Evolutionary conservation across 345 rosid species (phyloP), one percentile per base, ranked within the genome.

Genomic region (Pugionium dolabratum): DNA sequence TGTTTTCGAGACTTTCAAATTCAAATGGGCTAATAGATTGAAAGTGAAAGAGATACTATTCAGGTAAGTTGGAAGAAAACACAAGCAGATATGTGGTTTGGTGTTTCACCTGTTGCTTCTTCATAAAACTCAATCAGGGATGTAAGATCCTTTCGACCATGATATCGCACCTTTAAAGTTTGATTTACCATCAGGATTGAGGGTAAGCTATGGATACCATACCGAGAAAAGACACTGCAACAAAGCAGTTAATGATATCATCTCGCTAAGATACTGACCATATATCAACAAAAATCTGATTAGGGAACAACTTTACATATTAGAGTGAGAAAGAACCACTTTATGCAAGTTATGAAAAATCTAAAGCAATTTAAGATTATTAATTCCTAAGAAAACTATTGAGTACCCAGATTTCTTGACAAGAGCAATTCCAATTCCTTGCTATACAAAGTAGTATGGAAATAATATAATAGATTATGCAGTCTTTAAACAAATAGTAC

Each of bases 121-220:
- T 81, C 73, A 69, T 90, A 88, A 76, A 90, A 93, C 69, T 82
- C 83, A n/a, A 82, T 74, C 7, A 93, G 82, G 8, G 85, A 80
- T 25, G 57, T 61, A 31, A 93, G 82, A 76, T 83, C 76, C 75
- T 85, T 90, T n/a, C 76, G 81, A 58, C 91, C 97, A 43, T 7
- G 79, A 71, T 86, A 88, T 27, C 49, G 84, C 42, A 66, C 75
- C 62, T 53, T 85, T 36, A 81, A 77, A 51, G 89, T 86, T 75
- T 81, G 86, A 71, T 86, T 86, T 57, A 86, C 75, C 72, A 90
- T 64, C 30, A 92, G 50, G 64, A 92, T 74, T 55, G 93, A 77
- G 10, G 98, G 98, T 73, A 92, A 69, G 75, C 96, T 85, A 74
- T 79, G 98, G 66, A 93, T 83, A 69, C 97, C 97, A 69, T 83